Evolutionary conservation across 2,329 filamentous ascomycete genomes (phyloP), one percentile per base, ranked within the genome.

Genomic region (Uncinocarpus reesii): DNA sequence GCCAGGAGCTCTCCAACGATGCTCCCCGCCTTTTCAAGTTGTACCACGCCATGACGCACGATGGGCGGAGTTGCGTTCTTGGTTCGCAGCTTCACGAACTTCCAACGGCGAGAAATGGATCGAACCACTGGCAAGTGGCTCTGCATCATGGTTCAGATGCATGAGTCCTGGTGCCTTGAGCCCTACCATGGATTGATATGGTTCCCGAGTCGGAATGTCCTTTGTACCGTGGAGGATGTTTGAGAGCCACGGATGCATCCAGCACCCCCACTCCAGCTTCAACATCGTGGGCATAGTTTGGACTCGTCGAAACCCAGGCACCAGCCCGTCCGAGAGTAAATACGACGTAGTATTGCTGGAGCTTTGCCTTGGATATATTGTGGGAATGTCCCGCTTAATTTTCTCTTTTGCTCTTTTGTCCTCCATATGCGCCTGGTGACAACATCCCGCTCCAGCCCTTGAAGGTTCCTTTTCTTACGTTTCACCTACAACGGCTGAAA

Each of bases 271-370:
- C 36, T 24, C 21, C 26, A 29, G 26, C 26, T 29, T 29, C 21
- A 26, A 15, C 35, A 11, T 37, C 7, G 2, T 8, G 35, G n/a
- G 4, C 18, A 29, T 20, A 37, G 4, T 5, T 11, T 7, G 18
- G n/a, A n/a, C n/a, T n/a, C n/a, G n/a, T n/a, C n/a, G n/a, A n/a
- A n/a, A n/a, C n/a, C n/a, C n/a, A 15, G 13, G 13, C 10, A n/a
- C 31, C 31, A 11, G 24, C n/a, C 40, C 2, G 29, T 42, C 21
- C n/a, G 24, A 31, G 3, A 20, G 16, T 24, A 21, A 26, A 44
- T 35, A 44, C 42, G 42, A 44, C 18, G 42, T 44, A 35, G 29
- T 16, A 32, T 35, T 34, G 29, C 6, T 6, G 18, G n/a, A 26
- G 29, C 20, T 44, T 31, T 35, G 18, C 38, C 24, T 41, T 41